phyloP scores from a whole-genome alignment of 2,329 filamentous ascomycete genomes.

The Aspergillus hortae region DNA sequence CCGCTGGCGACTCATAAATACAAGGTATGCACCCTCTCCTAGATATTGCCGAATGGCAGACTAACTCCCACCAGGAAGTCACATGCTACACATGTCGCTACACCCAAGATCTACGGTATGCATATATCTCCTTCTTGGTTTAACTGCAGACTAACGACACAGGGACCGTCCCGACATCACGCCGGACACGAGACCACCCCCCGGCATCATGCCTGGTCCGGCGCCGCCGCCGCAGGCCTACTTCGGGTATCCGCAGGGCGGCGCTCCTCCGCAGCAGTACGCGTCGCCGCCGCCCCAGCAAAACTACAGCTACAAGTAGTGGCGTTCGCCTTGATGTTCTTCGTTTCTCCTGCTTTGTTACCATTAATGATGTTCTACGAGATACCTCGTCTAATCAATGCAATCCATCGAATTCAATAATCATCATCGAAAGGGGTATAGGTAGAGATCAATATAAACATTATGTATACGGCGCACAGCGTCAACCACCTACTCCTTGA shows the following conservation, averaged over 20 bases:
- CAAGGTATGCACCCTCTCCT: conserved; percentile 23
- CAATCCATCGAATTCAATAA: not conserved
- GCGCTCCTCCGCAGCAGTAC: conserved; percentile 5
- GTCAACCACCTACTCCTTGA: conserved; percentile 4
- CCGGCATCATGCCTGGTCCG: conserved; percentile 23
- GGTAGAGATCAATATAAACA: conserved; percentile 12
- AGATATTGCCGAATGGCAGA: not conserved
- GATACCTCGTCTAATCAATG: not conserved
- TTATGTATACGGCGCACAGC: conserved; percentile 5
- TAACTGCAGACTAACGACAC: conserved; percentile 1
- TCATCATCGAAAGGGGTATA: not conserved
- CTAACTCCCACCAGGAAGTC: conserved; percentile 32
- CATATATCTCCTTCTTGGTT: not conserved
- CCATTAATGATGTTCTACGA: not conserved
- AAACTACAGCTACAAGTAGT: conserved; percentile 21
- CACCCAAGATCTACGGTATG: conserved; percentile 35
- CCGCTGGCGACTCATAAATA: conserved; percentile 39
- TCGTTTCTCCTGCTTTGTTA: not conserved
- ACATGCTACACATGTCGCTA: conserved; percentile 37
- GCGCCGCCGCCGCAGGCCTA: conserved; percentile 23
- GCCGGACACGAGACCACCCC: conserved; percentile 32
- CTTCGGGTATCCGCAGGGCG: conserved; percentile 8
- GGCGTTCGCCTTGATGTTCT: not conserved
- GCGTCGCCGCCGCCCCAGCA: conserved; percentile 11
- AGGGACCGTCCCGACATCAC: conserved; percentile 38